These are phyloP conservation scores for Mycosphaerella sp. DNA, from an alignment of 2,329 filamentous ascomycete genomes.

Conservation along the genomic window DNA sequence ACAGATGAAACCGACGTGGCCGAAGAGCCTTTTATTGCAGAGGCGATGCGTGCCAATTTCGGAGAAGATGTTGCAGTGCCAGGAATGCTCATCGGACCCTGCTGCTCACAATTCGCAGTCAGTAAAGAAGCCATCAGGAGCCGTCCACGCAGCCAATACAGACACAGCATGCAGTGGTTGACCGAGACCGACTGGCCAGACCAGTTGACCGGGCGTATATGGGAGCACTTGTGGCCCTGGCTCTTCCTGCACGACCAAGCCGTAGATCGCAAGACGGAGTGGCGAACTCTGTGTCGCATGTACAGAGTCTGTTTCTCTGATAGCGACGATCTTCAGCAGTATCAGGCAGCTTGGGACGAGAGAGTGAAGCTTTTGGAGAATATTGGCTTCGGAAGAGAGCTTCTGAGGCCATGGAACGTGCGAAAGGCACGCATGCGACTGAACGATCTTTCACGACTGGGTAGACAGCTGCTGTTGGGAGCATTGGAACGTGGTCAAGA, in stretches of 20 bases:
- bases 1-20: conserved; percentile 8
- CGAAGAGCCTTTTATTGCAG: conserved; percentile 16
- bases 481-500: neutral
- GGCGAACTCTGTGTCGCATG: conserved; percentile 3
- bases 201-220: conserved; percentile 11
- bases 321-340: neutral
- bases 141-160: conserved; percentile 15
- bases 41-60: conserved; percentile 14
- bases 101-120: conserved; percentile 20
- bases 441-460: neutral
- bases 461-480: neutral
- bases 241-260: conserved; percentile 10
- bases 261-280: conserved; percentile 2
- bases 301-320: neutral
- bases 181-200: conserved; percentile 13
- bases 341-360: neutral
- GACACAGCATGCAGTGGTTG: conserved; percentile 12
- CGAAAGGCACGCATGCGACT: neutral
- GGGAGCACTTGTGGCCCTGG: conserved; percentile 20
- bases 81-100: conserved; percentile 14
- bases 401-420: neutral
- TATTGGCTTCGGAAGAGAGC: neutral
- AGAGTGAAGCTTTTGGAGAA: neutral
- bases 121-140: conserved; percentile 10
- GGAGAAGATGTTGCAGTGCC: conserved; percentile 13